Conservation (phyloP, 768 basidiomycete species). For the Mycena crocata region DNA sequence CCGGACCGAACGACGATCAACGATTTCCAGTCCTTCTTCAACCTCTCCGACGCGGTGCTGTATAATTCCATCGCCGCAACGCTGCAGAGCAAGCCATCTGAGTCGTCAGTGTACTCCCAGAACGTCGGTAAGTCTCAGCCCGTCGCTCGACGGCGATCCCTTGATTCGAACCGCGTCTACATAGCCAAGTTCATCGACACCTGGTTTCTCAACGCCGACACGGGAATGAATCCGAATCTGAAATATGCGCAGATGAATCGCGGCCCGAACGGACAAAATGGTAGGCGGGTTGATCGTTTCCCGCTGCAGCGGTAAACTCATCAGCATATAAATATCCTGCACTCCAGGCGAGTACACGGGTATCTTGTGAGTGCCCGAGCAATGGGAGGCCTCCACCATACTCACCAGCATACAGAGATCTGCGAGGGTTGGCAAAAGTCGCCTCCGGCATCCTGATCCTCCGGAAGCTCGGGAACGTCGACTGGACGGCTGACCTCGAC, state of each 20-base stretch:
- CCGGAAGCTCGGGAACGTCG: conserved; percentile 57
- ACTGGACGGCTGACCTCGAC: conserved; percentile 69
- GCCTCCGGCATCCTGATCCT: conserved; percentile 64
- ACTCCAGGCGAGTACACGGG: conserved; percentile 51
- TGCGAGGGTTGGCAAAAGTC: conserved; percentile 69
- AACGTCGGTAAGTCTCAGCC: conserved; percentile 48
- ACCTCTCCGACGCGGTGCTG: conserved; percentile 67
- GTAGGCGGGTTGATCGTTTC: conserved; percentile 35
- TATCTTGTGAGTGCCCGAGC: conserved; percentile 55
- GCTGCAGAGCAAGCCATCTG: conserved; percentile 51
- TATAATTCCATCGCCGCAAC: conserved; percentile 71
- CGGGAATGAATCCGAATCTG: conserved; percentile 74
- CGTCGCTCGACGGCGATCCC: background rate
- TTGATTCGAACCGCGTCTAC: no score
- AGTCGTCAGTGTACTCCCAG: conserved; percentile 53
- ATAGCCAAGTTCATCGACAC: conserved; percentile 59
- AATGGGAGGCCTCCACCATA: background rate
- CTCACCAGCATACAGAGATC: conserved; percentile 52
- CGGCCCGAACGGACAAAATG: conserved; percentile 52
- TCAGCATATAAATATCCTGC: background rate
- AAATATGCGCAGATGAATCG: conserved; percentile 65
- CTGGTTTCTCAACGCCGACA: conserved; percentile 70
- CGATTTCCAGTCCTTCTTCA: conserved; percentile 66
- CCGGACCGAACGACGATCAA: conserved; percentile 69
- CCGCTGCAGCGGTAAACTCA: no score